Base-by-base conservation (phyloP, 495 filamentous ascomycete species). In the Xylaria sp. region DNA sequence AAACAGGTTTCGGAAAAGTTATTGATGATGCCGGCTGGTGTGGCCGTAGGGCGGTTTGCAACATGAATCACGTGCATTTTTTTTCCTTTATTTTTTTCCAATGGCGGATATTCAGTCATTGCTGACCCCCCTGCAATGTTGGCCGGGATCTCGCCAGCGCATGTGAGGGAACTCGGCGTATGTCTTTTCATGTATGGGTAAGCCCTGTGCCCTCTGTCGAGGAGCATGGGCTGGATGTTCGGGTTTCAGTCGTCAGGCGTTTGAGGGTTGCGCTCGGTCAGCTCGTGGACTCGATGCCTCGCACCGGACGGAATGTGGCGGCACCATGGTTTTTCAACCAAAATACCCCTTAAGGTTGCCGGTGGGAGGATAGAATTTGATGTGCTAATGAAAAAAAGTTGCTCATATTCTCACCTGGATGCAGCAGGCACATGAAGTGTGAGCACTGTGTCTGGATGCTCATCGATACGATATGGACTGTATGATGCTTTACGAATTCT, bases 1-100 rank as follows among this genome's bases (percentile, higher is more conserved):
- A 72, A 72, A 80, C 58, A 75, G 80, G 73, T 72, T 74, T 76
- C 76, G 83, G 81, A 85, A 85, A 85, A 84, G 82, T 84, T 85
- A 31, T 61, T 67, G 62, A 83, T 83, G 82, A 81, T 79, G 76
- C 79, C 81, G 78, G 74, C 79, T 77, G 21, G 15, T 41, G 48
- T 66, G 52, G 64, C 59, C 67, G 66, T 71, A 24, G 70, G 75
- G 76, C 73, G 77, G 76, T 72, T 77, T 74, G 78, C 79, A 80
- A 78, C 77, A 82, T 82, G 73, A 77, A 78, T 80, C 75, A 72
- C 57, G 64, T 76, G 72, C 76, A 74, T 62, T 73, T 73, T 73
- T 74, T 72, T 72, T n/a, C n/a, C 37, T 70, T 74, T 72, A 65
- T 61, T 72, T 65, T 66, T 59, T 67, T 70, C 70, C 70, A 58